These are phyloP conservation scores for Salix koriyanagi DNA, from an alignment of 345 rosid genomes.

Conservation along the genomic window DNA sequence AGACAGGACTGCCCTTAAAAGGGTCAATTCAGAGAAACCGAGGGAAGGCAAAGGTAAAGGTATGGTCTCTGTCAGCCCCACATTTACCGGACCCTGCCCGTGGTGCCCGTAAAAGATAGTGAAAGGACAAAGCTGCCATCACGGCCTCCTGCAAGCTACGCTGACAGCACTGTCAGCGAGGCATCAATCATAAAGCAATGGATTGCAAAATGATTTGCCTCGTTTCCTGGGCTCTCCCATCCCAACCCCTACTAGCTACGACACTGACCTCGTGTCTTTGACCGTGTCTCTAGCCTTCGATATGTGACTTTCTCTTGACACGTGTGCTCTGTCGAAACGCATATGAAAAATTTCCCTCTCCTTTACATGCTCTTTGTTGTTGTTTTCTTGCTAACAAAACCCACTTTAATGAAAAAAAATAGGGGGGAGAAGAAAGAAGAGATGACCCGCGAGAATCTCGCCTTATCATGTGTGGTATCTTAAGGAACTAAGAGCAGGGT, in stretches of 20 bases:
- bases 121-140: constrained; percentile 36
- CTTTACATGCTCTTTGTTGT: constrained; percentile 26
- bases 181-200: constrained; percentile 67
- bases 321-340: constrained; percentile 21
- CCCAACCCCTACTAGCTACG: constrained; percentile 7
- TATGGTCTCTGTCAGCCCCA: constrained; percentile 39
- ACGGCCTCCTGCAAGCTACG: constrained; percentile 16
- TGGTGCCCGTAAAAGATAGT: background rate
- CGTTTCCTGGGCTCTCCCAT: background rate
- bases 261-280: constrained; percentile 34
- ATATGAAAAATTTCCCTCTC: background rate
- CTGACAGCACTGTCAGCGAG: constrained; percentile 49
- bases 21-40: background rate
- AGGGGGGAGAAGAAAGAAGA: background rate
- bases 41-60: constrained; percentile 12
- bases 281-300: constrained; percentile 19
- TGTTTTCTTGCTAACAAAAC: background rate
- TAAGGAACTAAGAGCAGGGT: background rate
- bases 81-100: background rate
- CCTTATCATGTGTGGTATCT: constrained; percentile 31
- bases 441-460: constrained; percentile 53
- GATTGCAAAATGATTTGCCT: constrained; percentile 62
- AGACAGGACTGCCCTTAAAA: constrained; percentile 39
- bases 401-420: background rate
- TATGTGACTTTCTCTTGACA: constrained; percentile 22